These are phyloP conservation scores for Cymbidium sinense DNA, from an alignment of 106 monocot species.

Conservation along the genomic window DNA sequence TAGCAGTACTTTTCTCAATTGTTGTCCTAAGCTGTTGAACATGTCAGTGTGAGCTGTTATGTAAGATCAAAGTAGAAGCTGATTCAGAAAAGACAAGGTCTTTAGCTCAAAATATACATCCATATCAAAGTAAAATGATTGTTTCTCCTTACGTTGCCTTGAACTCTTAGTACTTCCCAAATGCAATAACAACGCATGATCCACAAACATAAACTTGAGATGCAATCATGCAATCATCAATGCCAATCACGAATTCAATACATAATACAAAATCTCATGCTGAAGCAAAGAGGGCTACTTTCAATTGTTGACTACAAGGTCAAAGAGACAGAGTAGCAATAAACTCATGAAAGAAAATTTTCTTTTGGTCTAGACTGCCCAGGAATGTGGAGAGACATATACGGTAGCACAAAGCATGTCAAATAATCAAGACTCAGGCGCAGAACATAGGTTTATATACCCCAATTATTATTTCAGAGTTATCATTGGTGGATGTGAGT, in stretches of 20 bases:
- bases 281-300: background rate
- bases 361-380: too few species aligned
- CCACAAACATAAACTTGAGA: background rate
- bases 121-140: background rate
- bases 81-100: background rate
- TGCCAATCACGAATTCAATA: background rate
- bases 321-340: too few species aligned
- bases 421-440: too few species aligned
- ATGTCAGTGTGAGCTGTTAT: background rate
- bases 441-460: too few species aligned
- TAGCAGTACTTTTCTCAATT: slow-evolving; percentile 58
- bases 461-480: too few species aligned
- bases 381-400: too few species aligned
- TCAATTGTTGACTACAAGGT: too few species aligned
- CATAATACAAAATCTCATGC: background rate
- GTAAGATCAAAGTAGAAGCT: too few species aligned
- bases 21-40: slow-evolving; percentile 50
- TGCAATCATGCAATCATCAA: background rate
- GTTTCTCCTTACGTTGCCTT: background rate
- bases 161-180: background rate
- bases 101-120: background rate
- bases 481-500: too few species aligned
- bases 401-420: too few species aligned
- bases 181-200: background rate
- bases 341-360: too few species aligned